phyloP scores from a whole-genome alignment of 257 asterid genomes.

The Verbascum thapsus region DNA sequence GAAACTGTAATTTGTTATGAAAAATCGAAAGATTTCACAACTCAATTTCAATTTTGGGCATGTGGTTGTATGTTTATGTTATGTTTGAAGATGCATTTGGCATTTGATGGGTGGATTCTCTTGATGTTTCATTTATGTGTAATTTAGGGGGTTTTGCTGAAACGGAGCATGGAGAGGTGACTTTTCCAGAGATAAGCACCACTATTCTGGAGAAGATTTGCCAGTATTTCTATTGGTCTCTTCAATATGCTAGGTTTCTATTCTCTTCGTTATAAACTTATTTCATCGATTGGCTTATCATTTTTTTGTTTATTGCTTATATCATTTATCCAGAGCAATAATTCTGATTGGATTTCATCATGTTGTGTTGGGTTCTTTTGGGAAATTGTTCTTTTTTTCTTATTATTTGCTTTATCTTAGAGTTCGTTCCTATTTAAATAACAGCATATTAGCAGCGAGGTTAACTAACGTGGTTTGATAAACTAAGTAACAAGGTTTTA shows the following conservation, averaged over 20 bases:
- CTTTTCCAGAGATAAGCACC: slow-evolving; percentile 93
- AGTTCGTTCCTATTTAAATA: too few relatives aligned
- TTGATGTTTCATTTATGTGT: slow-evolving; percentile 17
- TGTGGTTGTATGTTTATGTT: not conserved
- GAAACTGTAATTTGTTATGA: too few relatives aligned
- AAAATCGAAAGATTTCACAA: not conserved
- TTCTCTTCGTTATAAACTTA: not conserved
- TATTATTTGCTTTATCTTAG: too few relatives aligned
- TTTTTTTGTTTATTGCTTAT: too few relatives aligned
- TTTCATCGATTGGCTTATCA: not conserved
- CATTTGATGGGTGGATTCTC: not conserved
- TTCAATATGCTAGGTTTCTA: slow-evolving; percentile 82
- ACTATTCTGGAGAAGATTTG: slow-evolving; percentile 87
- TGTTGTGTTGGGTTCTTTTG: not conserved
- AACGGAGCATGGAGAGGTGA: slow-evolving; percentile 78
- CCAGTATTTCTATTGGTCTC: slow-evolving; percentile 98
- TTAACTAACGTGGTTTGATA: too few relatives aligned
- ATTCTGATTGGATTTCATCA: not conserved
- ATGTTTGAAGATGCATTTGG: not conserved
- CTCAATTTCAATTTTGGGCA: not conserved
- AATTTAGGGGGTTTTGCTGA: slow-evolving; percentile 82
- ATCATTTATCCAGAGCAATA: not conserved
- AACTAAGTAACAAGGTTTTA: too few relatives aligned
- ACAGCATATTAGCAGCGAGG: too few relatives aligned
- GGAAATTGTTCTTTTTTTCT: not conserved